Evolutionary conservation across 1,139 yeast genomes (phyloP).

Genomic region (Kodamaea sp.): DNA sequence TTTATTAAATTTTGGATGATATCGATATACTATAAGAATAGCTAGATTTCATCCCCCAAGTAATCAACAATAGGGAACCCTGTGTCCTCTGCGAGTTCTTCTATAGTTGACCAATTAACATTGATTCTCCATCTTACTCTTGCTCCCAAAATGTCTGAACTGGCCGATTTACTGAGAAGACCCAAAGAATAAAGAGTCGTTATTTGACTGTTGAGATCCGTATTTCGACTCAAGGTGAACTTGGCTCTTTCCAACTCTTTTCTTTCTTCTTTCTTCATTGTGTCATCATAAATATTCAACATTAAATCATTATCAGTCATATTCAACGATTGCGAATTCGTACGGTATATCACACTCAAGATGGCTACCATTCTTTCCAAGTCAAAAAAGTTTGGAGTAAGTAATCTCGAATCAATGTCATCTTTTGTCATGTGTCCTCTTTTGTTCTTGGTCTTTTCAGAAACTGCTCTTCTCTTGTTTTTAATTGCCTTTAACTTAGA

Average conservation of each 20-base stretch:
- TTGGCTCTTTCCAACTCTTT: slow-evolving; percentile 35
- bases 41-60: slow-evolving; percentile 14
- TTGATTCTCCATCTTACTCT: slow-evolving; percentile 67
- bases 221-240: slow-evolving; percentile 38
- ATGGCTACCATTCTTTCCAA: slow-evolving; percentile 70
- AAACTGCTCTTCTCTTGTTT: slow-evolving; percentile 29
- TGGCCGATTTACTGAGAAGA: slow-evolving; percentile 48
- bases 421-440: slow-evolving; percentile 42
- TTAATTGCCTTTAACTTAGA: slow-evolving; percentile 57
- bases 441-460: slow-evolving; percentile 28
- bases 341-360: slow-evolving; percentile 55
- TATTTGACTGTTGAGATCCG: slow-evolving; percentile 57
- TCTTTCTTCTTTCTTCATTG: slow-evolving; percentile 32
- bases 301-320: slow-evolving; percentile 25
- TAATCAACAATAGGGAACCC: slow-evolving; percentile 58
- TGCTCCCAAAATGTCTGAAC: slow-evolving; percentile 60
- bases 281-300: slow-evolving; percentile 28
- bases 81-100: slow-evolving; percentile 51
- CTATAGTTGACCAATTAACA: slow-evolving; percentile 54
- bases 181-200: slow-evolving; percentile 62
- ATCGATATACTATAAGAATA: too few species aligned
- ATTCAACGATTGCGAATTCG: slow-evolving; percentile 34
- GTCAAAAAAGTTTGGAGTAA: slow-evolving; percentile 65
- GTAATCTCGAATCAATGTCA: slow-evolving; percentile 53
- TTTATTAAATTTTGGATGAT: slow-evolving; percentile 3